Base-by-base conservation (phyloP, 257 asterid species). In the Nicotiana tabacum region DNA sequence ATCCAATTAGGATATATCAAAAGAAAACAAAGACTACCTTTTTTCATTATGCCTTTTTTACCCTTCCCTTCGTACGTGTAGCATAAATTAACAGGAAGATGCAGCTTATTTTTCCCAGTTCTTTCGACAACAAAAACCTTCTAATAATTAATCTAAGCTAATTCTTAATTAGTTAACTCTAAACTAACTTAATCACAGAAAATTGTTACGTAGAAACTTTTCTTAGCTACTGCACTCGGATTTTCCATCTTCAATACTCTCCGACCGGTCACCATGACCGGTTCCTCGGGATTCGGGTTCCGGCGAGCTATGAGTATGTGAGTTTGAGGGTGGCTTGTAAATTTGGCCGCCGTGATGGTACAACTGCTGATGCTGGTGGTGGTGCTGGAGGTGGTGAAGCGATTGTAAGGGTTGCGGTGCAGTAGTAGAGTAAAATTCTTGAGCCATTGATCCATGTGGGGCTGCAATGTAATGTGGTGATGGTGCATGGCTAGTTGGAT, bases 181-280 rank as follows among this genome's bases (percentile, higher is more conserved):
- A 74, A 48, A 27, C 15, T 27, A 46, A 24, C 10, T 77, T 30
- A 64, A 64, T 10, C 61, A 39, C 39, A 66, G 30, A 37, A 74
- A 74, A 27, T 74, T 74, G 43, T 21, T 74, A 43, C 48, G 48
- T 8, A 74, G 6, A 74, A 74, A 3, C 81, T 88, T 7, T 64
- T 87, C 88, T 51, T 88, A 93, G 90, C 98, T 92, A 10, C 97
- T 87, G 81, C 98, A 91, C 87, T 93, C 98, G 15, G 99, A 95
- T 83, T 95, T 95, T 3, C 92, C 99, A 10, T 91, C 98, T 55
- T 93, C 99, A 16, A 95, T 95, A 66, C 98, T 93, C 87, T 92
- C 97, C 37, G 98, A 92, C 33, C 87, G 91, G 66, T 89, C 92
- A 0, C 93, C 62, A 3, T 74, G 80, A 7, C 64, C 95, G 0